Percentiles rank a stretch among this genome's conserved stretches.
Evolutionary conservation across 176 grass and related monocot genomes (phyloP).

Genomic region (Chloris gayana): DNA sequence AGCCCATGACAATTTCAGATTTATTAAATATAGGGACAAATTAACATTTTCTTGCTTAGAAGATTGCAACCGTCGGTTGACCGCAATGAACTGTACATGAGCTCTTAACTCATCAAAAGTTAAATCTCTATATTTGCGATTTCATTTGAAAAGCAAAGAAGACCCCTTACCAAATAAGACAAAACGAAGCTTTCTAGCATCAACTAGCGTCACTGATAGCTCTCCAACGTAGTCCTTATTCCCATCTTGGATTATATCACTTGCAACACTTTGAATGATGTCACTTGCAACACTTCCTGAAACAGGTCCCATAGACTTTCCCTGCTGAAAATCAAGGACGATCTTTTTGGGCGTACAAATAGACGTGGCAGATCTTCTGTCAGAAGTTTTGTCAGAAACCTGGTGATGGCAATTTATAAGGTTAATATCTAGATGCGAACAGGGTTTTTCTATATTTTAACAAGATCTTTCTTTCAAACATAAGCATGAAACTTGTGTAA

Average conservation of each 20-base stretch:
- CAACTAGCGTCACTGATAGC: constrained; percentile 91
- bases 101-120: constrained; percentile 17
- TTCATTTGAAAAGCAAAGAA: constrained; percentile 21
- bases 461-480: background rate
- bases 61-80: background rate
- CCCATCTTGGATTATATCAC: constrained; percentile 68
- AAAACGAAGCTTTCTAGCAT: constrained; percentile 93
- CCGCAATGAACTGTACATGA: background rate
- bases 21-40: background rate
- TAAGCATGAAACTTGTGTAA: background rate
- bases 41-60: constrained; percentile 8
- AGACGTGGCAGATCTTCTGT: constrained; percentile 95
- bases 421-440: background rate
- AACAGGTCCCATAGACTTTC: constrained; percentile 80
- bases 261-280: constrained; percentile 66
- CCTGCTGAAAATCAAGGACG: constrained; percentile 95
- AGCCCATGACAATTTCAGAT: background rate
- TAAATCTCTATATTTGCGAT: background rate
- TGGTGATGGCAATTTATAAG: constrained; percentile 47
- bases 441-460: background rate
- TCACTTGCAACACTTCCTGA: constrained; percentile 53
- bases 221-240: constrained; percentile 95
- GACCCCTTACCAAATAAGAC: constrained; percentile 69
- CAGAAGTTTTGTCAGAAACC: constrained; percentile 92
- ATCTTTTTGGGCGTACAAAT: constrained; percentile 98